Conservation (phyloP, 1,284 basidiomycete species). For the Cutaneotrichosporon dermatis region DNA sequence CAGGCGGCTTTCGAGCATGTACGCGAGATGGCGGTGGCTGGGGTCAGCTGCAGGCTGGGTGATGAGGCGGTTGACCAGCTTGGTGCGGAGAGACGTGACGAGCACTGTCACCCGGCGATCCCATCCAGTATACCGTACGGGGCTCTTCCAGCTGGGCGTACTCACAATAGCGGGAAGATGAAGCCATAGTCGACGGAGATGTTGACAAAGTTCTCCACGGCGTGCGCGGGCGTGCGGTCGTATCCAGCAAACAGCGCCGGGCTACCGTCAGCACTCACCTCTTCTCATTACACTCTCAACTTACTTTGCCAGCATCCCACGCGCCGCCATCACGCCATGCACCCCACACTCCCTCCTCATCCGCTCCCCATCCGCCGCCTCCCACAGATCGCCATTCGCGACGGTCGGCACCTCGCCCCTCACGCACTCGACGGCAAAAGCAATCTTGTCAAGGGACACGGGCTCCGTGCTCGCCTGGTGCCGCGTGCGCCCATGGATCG, state of each 20-base stretch:
- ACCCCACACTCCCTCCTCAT: constrained; percentile 54
- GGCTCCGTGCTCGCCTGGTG: constrained; percentile 56
- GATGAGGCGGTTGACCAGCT: too few species aligned
- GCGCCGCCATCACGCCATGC: constrained; percentile 57
- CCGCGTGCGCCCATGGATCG: constrained; percentile 58
- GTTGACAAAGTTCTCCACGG: constrained; percentile 53
- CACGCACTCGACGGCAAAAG: constrained; percentile 55
- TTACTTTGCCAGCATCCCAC: constrained; percentile 59
- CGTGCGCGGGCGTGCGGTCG: constrained; percentile 52
- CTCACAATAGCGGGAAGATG: constrained; percentile 52
- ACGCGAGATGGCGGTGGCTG: constrained; percentile 53
- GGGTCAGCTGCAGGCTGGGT: neutral
- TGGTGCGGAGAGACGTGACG: too few species aligned
- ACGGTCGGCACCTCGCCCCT: constrained; percentile 55
- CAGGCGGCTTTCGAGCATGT: constrained; percentile 57
- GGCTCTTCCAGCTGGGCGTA: constrained; percentile 13
- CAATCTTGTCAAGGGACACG: constrained; percentile 53
- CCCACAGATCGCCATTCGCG: constrained; percentile 59
- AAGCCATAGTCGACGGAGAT: constrained; percentile 53
- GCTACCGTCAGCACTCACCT: constrained; percentile 3
- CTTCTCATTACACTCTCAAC: constrained; percentile 23
- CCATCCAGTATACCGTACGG: neutral
- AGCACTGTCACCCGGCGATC: too few species aligned
- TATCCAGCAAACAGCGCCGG: constrained; percentile 57
- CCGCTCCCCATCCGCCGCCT: constrained; percentile 49